Base-by-base conservation (phyloP, 768 basidiomycete genomes). In the Hypholoma fasciculare region DNA sequence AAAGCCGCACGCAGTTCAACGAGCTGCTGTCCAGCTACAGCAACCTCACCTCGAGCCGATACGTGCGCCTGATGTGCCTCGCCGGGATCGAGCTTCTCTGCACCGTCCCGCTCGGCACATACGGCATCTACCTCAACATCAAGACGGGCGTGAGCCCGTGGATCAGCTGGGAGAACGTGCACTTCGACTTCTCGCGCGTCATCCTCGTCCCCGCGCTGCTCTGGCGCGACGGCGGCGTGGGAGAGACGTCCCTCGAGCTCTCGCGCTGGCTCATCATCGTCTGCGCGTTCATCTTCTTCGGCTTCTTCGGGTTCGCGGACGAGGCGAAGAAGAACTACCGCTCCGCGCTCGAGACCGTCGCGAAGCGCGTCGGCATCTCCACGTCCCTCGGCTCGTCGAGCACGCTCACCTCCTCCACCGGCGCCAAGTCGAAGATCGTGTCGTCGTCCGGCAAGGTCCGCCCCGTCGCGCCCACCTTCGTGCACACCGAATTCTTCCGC, bases 251-350 rank as follows among this genome's bases (percentile, higher is more conserved):
- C 0, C 56, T 80, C 20, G 82, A 86, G 63, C 48, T 82, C 37
- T 74, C 69, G 5, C 78, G 85, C 51, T 85, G 84, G 84, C 52
- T 74, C 20, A 63, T 74, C 16, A 60, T 83, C 7, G 60, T 77
- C 36, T 82, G 79, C 61, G 80, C 83, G 3, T 68, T 87, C 58
- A 13, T 81, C 43, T 89, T 89, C 74, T 89, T 89, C 65, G 69
- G 67, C n/a, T 82, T 86, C 74, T 89, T 90, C 64, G 87, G 86
- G 1, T 81, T 87, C 52, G 83, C 81, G 9, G 77, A 79, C 23
- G 88, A 88, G 65, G 85, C 87, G 26, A 72, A 76, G 57, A 79
- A 75, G 64, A 71, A 83, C 61, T 88, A 88, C 64, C 70, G 74
- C 9, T 65, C 67, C 6, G 76, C 73, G 0, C 69, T 77, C 59